Percentiles rank a stretch among this genome's conserved stretches.
Evolutionary conservation across 2,329 filamentous ascomycete species (phyloP).

Genomic region (Aureobasidium sp.): DNA sequence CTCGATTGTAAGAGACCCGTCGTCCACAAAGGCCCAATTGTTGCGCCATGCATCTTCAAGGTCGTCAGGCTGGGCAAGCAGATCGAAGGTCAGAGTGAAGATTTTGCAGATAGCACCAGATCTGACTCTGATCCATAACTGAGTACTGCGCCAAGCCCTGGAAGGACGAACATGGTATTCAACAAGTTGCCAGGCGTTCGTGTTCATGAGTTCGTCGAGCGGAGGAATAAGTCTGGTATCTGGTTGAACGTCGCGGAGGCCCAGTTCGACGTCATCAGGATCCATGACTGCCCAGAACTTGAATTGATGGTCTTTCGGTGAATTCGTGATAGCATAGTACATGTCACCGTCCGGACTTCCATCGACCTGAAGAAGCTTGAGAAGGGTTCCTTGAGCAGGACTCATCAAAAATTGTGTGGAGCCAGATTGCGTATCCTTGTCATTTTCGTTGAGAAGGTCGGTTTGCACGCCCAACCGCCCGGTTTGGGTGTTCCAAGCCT

Average conservation of each 20-base stretch:
- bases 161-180: slow-evolving; percentile 39
- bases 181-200: slow-evolving; percentile 46
- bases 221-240: slow-evolving; percentile 57
- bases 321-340: slow-evolving; percentile 72
- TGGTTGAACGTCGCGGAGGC: slow-evolving; percentile 66
- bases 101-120: slow-evolving; percentile 54
- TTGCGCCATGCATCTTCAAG: slow-evolving; percentile 63
- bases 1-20: slow-evolving; percentile 36
- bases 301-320: slow-evolving; percentile 83
- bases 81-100: slow-evolving; percentile 66
- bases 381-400: slow-evolving; percentile 67
- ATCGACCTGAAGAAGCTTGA: slow-evolving; percentile 61
- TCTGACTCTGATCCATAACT: slow-evolving; percentile 46
- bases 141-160: slow-evolving; percentile 33
- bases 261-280: slow-evolving; percentile 49
- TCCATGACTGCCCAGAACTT: slow-evolving; percentile 82
- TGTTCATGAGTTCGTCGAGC: slow-evolving; percentile 43
- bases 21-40: slow-evolving; percentile 41
- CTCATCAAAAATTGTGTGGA: slow-evolving; percentile 68
- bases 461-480: slow-evolving; percentile 69
- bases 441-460: slow-evolving; percentile 63
- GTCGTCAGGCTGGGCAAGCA: slow-evolving; percentile 46
- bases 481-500: slow-evolving; percentile 81
- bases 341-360: slow-evolving; percentile 49
- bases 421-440: slow-evolving; percentile 52